Evolutionary conservation across 2,329 filamentous ascomycete species (phyloP).

Genomic region (Cercospora berteroae): DNA sequence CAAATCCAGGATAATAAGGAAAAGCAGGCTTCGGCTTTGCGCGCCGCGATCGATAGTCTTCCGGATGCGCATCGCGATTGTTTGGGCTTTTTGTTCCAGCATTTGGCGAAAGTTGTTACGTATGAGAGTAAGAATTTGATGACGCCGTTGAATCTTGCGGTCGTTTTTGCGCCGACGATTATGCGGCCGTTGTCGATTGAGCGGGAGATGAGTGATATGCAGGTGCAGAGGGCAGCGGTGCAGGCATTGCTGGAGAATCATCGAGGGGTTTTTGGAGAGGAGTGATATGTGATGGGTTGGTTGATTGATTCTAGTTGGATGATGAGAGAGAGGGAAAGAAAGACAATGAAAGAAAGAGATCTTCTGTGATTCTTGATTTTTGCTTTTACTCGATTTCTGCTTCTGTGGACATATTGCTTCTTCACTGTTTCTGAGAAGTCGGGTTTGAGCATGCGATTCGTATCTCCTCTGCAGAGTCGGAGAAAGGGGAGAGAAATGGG

Average conservation of each 20-base stretch:
- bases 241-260: slow-evolving; percentile 93
- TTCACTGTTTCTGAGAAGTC: neutral
- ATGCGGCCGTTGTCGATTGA: slow-evolving; percentile 89
- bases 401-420: neutral
- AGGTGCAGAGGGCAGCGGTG: slow-evolving; percentile 85
- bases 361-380: neutral
- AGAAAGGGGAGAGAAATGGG: no score
- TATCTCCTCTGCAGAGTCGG: neutral
- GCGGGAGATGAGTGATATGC: slow-evolving; percentile 94
- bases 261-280: slow-evolving; percentile 65
- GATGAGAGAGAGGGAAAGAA: neutral
- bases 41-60: slow-evolving; percentile 71
- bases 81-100: slow-evolving; percentile 90
- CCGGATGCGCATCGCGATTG: slow-evolving; percentile 83
- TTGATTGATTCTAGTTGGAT: neutral
- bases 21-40: slow-evolving; percentile 69
- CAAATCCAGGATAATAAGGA: slow-evolving; percentile 59
- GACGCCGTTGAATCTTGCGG: slow-evolving; percentile 92
- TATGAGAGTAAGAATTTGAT: slow-evolving; percentile 87
- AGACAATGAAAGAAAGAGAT: neutral
- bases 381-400: neutral
- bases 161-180: slow-evolving; percentile 96
- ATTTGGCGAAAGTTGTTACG: slow-evolving; percentile 80
- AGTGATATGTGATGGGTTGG: neutral
- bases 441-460: neutral